Percentiles rank a stretch among this genome's conserved stretches.
These are phyloP conservation scores for Phlebiopsis gigantea DNA, from an alignment of 768 basidiomycete genomes.

Conservation along the genomic window DNA sequence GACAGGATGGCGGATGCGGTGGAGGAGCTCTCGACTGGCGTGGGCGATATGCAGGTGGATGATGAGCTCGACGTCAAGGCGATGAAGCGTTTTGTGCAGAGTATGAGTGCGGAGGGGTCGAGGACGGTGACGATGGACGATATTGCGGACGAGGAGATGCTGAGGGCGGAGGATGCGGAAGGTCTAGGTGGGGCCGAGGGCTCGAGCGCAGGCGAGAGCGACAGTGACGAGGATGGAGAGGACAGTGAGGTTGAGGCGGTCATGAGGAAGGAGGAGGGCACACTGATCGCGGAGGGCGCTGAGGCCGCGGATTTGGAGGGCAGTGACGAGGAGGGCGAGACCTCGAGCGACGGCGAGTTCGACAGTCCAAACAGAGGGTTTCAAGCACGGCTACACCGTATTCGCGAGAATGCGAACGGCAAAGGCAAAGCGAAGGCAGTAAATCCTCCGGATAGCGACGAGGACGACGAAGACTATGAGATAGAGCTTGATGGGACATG, in stretches of 20 bases:
- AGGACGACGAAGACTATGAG: constrained; percentile 22
- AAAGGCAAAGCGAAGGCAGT: constrained; percentile 18
- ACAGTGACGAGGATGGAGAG: constrained; percentile 26
- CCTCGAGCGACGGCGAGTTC: constrained; percentile 32
- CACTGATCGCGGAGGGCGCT: constrained; percentile 33
- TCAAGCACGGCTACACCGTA: constrained; percentile 28
- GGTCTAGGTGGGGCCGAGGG: constrained; percentile 19
- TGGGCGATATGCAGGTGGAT: constrained; percentile 64
- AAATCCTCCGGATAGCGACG: constrained; percentile 25
- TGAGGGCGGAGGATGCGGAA: constrained; percentile 45
- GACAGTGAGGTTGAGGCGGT: constrained; percentile 31
- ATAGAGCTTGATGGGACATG: neutral
- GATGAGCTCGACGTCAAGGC: constrained; percentile 44
- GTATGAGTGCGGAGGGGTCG: constrained; percentile 45
- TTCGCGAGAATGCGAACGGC: constrained; percentile 23
- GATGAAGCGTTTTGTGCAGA: constrained; percentile 49
- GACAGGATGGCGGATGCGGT: constrained; percentile 28
- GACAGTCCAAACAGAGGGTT: constrained; percentile 32
- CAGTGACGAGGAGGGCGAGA: constrained; percentile 22
- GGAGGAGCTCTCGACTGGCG: constrained; percentile 30
- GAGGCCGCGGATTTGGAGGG: constrained; percentile 14
- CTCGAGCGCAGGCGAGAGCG: neutral
- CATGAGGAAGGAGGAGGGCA: constrained; percentile 40
- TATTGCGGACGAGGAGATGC: constrained; percentile 47
- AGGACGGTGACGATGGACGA: constrained; percentile 61